A percentile compares a stretch with the other conserved stretches of the same genome.
These are phyloP conservation scores for Trichothecium sympodiale DNA, from an alignment of 2,329 filamentous ascomycete genomes.

Conservation along the genomic window DNA sequence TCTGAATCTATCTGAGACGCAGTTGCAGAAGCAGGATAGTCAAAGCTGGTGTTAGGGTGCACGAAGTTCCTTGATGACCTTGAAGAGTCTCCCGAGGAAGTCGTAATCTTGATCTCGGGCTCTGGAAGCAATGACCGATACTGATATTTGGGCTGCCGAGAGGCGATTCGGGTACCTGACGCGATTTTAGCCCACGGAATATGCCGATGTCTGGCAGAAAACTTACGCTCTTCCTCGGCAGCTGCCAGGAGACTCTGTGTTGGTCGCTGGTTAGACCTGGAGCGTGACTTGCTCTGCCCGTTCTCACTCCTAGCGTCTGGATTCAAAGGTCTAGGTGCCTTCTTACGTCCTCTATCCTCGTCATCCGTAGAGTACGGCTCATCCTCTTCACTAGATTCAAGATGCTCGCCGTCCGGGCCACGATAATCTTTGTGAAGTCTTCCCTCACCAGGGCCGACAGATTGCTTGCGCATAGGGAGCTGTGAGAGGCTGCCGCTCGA, in stretches of 20 bases:
- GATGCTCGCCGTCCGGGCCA: constrained; percentile 53
- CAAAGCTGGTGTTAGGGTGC: constrained; percentile 79
- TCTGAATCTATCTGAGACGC: constrained; percentile 65
- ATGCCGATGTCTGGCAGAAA: neutral
- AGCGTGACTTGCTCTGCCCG: constrained; percentile 20
- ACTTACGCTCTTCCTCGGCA: constrained; percentile 69
- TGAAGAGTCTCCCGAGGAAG: constrained; percentile 49
- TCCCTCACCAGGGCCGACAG: constrained; percentile 30
- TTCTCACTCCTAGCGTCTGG: constrained; percentile 24
- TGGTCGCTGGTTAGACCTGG: constrained; percentile 24
- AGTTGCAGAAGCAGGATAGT: constrained; percentile 47
- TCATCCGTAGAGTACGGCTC: constrained; percentile 54
- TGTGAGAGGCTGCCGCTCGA: constrained; percentile 53
- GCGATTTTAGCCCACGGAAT: neutral
- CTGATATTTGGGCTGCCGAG: constrained; percentile 37
- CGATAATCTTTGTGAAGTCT: constrained; percentile 60
- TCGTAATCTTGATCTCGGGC: constrained; percentile 54
- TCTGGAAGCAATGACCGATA: constrained; percentile 56
- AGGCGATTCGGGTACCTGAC: constrained; percentile 41
- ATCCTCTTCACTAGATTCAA: constrained; percentile 62
- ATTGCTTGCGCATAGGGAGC: constrained; percentile 45
- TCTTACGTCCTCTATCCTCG: constrained; percentile 53
- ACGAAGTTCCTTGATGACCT: constrained; percentile 47
- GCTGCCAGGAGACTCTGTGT: constrained; percentile 57
- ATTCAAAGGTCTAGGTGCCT: constrained; percentile 34